Conservation (phyloP, 768 basidiomycete genomes). For the Solioccasus polychromus region DNA sequence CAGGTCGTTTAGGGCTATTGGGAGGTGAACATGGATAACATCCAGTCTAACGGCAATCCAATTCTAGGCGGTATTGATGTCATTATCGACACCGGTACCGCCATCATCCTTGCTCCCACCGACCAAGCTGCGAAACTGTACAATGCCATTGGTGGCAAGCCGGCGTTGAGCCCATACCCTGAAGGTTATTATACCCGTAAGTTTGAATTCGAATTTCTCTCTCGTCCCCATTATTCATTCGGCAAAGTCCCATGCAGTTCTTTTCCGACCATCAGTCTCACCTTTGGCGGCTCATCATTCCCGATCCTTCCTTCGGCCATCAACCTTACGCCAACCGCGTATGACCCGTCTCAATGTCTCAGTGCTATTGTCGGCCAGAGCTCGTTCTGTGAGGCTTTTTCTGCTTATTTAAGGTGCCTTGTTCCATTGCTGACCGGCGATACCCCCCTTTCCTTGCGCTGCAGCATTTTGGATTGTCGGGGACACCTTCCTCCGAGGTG, state of each 20-base stretch:
- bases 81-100: conserved; percentile 15
- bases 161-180: conserved; percentile 13
- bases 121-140: neutral
- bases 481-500: too few relatives aligned
- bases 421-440: too few relatives aligned
- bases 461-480: too few relatives aligned
- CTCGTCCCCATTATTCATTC: neutral
- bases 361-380: neutral
- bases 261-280: neutral
- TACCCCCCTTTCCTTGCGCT: too few relatives aligned
- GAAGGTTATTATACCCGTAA: conserved; percentile 29
- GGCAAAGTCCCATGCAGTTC: neutral
- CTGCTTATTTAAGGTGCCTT: too few relatives aligned
- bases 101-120: neutral
- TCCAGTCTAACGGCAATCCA: neutral
- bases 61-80: neutral
- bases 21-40: too few relatives aligned
- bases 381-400: neutral
- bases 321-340: neutral
- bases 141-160: conserved; percentile 4
- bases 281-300: neutral
- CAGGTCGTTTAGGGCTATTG: neutral
- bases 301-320: neutral
- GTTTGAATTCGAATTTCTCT: conserved; percentile 3
- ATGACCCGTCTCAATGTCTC: neutral